Base-by-base conservation (phyloP, 2,329 filamentous ascomycete genomes). In the Apiospora phragmitis region DNA sequence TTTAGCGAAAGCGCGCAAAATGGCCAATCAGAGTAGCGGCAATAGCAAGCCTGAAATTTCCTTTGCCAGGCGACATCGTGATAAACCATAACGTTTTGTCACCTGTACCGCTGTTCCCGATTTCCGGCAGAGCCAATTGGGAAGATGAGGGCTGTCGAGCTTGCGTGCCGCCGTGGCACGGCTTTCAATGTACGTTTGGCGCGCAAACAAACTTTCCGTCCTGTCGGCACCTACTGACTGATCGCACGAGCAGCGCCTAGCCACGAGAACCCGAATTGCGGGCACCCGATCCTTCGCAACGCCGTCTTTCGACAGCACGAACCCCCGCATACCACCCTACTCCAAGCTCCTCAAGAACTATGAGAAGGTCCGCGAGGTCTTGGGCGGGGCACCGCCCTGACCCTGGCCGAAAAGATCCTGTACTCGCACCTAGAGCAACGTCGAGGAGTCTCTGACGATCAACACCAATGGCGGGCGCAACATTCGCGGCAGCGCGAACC, bases 321-420 rank as follows among this genome's bases (percentile, higher is more conserved):
- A 80, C 69, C 77, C 88, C 38, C 89, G 90, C 74, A 91, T 89
- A 74, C 91, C 91, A 67, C 91, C 91, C 24, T 94, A 94, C 79
- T 81, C 86, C 26, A 92, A 91, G 67, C 65, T 70, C 14, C 55
- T 70, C 42, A 70, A 72, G 66, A 72, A 72, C 45, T 72, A 69
- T 49, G 71, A 72, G 66, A 69, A 72, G 67, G 71, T 72, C 47
- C 65, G 65, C 32, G 71, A 70, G 51, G 69, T 72, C 16, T 42
- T 72, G 35, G 71, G 71, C 55, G 47, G 55, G 71, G 62, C 35
- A 70, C 69, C 4, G 87, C 77, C 70, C 89, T 99, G 71, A 98
- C 95, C 2, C 89, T 99, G 70, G 94, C 96, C 73, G 96, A 99
- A 84, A 99, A 99, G 89, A 98, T 99, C 78, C 89, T 99, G 71